Base-by-base conservation (phyloP, 768 basidiomycete genomes). In the Leccinum imitatum region DNA sequence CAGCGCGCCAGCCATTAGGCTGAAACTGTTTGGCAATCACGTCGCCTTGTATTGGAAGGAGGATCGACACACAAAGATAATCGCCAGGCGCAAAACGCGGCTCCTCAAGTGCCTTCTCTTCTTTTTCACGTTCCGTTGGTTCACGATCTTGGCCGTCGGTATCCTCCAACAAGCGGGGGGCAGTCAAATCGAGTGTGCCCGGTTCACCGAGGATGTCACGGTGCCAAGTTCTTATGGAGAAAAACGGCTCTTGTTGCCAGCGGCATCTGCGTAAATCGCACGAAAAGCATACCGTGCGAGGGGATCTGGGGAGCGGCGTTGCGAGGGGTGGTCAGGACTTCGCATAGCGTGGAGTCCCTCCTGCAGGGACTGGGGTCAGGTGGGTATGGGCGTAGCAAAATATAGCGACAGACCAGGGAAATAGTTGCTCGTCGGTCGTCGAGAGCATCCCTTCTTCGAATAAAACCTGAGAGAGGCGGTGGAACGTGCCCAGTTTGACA, bases 121-220 rank as follows among this genome's bases (percentile, higher is more conserved):
- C 84, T 57, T 78, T 80, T 69, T 83, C 82, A 23, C 80, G 75
- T 48, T 84, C 82, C 2, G 71, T 77, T 2, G 44, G 68, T 46
- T 64, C 69, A 44, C 65, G 66, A 9, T 66, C 69, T 60, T 80
- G 76, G 5, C 65, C 61, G 15, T 74, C 74, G 0, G 65, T 58
- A 60, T 87, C 87, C 50, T 84, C 82, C 21, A 86, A 73, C 3
- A 91, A 78, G 3, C 87, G 81, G 0, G 86, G 80, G 0, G 89
- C 88, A 6, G 84, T 77, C 14, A 71, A 71, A 46, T 80, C 78
- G 21, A 89, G 71, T 1, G 86, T 73, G 47, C 90, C 90, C 4
- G 89, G 87, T 71, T 91, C 91, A 52, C 89, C 90, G 3, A 91
- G 82, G 63, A 93, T 89, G 74, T 93, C 91, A 62, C 91, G 67